A percentile compares a stretch with the other conserved stretches of the same genome.
Conservation (phyloP, 768 basidiomycete species). For the Lactarius hatsudake region DNA sequence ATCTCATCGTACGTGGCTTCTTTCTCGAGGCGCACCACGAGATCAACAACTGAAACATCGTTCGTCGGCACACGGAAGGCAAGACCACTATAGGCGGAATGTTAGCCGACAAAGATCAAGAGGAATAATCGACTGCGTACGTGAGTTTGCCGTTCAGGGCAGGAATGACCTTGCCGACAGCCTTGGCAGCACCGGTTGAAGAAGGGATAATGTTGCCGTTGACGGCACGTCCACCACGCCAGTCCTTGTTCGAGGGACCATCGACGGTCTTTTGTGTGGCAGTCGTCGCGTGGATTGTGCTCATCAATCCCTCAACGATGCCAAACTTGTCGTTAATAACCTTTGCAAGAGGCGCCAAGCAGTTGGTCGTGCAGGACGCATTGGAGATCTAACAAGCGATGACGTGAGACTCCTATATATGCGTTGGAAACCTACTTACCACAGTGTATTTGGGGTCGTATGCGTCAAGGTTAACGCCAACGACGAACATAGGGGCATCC, state of each 20-base stretch:
- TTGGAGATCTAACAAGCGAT: slow-evolving; percentile 73
- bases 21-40: slow-evolving; percentile 91
- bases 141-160: slow-evolving; percentile 96
- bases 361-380: slow-evolving; percentile 99
- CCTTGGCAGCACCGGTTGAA: slow-evolving; percentile 98
- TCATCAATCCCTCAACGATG: slow-evolving; percentile 97
- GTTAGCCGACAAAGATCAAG: slow-evolving; percentile 10
- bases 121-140: slow-evolving; percentile 43
- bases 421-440: slow-evolving; percentile 43
- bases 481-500: slow-evolving; percentile 93
- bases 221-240: slow-evolving; percentile 95
- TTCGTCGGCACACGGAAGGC: slow-evolving; percentile 96
- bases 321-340: slow-evolving; percentile 96
- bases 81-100: slow-evolving; percentile 59
- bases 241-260: slow-evolving; percentile 92
- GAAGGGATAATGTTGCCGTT: slow-evolving; percentile 99
- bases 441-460: slow-evolving; percentile 90
- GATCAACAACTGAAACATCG: slow-evolving; percentile 97
- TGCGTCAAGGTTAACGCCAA: slow-evolving; percentile 90
- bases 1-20: slow-evolving; percentile 83
- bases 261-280: slow-evolving; percentile 96
- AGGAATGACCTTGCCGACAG: slow-evolving; percentile 98
- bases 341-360: slow-evolving; percentile 98
- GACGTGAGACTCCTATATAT: slow-evolving; percentile 1
- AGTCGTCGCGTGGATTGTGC: slow-evolving; percentile 95